A percentile compares a stretch with the other conserved stretches of the same genome.
phyloP scores from a whole-genome alignment of 169 alveolate genomes.

The Eimeria maxima region DNA sequence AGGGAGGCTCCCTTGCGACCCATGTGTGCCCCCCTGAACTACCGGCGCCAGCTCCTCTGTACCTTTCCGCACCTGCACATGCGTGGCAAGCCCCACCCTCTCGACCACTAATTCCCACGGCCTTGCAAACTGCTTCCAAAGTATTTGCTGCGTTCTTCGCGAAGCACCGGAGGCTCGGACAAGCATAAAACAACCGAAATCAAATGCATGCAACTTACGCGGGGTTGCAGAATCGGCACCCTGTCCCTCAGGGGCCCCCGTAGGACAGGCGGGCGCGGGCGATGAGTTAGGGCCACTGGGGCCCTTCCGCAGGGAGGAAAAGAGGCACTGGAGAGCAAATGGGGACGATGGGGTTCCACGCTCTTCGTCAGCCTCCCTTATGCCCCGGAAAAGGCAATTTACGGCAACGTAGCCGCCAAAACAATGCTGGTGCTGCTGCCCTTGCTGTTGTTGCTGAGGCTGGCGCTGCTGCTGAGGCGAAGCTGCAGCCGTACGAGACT shows the following conservation, averaged over 20 bases:
- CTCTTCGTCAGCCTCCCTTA: background rate
- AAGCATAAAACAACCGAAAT: too few relatives aligned
- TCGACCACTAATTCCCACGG: too few relatives aligned
- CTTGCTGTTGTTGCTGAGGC: slow-evolving; percentile 5
- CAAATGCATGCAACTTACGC: background rate
- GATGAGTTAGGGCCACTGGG: background rate
- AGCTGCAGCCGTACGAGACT: background rate
- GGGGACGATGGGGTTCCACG: background rate
- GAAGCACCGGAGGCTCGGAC: too few relatives aligned
- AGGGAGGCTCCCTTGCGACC: background rate
- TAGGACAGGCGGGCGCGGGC: background rate
- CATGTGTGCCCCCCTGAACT: background rate
- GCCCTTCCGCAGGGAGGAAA: background rate
- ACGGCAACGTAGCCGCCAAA: background rate
- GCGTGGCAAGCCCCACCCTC: background rate
- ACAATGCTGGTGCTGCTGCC: background rate
- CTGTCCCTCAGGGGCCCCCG: background rate
- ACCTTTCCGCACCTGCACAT: background rate
- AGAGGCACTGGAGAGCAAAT: background rate
- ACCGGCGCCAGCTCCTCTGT: background rate
- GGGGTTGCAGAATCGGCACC: background rate
- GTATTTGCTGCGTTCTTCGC: too few relatives aligned
- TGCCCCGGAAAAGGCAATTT: background rate
- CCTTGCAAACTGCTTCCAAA: too few relatives aligned
- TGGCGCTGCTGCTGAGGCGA: slow-evolving; percentile 5